These are phyloP conservation scores for Lippia alba DNA, from an alignment of 305 asterid species.

Conservation along the genomic window DNA sequence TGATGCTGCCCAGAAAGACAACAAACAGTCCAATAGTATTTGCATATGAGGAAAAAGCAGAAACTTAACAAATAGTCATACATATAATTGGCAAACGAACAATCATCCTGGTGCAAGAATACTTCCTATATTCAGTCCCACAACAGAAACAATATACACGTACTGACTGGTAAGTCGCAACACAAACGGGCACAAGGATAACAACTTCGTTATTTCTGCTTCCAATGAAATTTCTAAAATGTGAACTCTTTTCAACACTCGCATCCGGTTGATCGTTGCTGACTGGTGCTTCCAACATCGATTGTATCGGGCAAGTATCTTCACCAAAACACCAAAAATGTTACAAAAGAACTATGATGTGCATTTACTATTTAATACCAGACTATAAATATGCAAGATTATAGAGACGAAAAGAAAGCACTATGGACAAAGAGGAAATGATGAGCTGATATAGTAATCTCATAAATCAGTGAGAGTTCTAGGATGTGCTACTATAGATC, in stretches of 20 bases:
- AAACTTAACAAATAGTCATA: conserved; percentile 1
- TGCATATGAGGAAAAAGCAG: neutral
- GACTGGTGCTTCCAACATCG: conserved; percentile 77
- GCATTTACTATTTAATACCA: too few relatives aligned
- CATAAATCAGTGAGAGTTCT: too few relatives aligned
- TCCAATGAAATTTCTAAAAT: conserved; percentile 1
- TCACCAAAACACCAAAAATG: conserved; percentile 29
- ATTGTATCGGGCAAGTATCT: conserved; percentile 97
- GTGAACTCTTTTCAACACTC: conserved; percentile 54
- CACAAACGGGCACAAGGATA: conserved; percentile 3
- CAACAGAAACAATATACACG: conserved; percentile 32
- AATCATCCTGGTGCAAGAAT: neutral
- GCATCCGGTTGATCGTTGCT: conserved; percentile 76
- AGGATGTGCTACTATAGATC: neutral
- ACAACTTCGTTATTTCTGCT: conserved; percentile 21
- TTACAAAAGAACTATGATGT: too few relatives aligned
- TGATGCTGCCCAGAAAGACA: neutral
- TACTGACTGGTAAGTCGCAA: neutral
- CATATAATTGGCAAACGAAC: conserved; percentile 1
- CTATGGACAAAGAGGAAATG: too few relatives aligned
- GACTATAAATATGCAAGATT: too few relatives aligned
- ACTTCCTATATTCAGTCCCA: neutral
- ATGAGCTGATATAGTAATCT: too few relatives aligned
- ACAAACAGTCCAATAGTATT: neutral
- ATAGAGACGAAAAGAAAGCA: too few relatives aligned